A percentile compares a stretch with the other conserved stretches of the same genome.
Conservation (phyloP, 331 rosid species). For the Arachis monticola region DNA sequence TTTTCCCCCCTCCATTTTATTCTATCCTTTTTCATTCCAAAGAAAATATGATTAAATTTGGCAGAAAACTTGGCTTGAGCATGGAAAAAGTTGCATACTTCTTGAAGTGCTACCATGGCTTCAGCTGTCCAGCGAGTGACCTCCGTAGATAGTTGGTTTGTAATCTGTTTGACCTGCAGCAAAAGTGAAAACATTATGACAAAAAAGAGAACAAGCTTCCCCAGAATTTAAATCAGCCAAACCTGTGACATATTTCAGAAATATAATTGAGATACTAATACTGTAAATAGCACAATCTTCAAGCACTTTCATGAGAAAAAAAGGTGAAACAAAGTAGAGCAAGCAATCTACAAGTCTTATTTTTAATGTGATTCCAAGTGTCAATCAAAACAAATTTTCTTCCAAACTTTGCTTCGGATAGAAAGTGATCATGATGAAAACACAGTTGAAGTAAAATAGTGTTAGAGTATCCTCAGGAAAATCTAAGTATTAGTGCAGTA, state of each 20-base stretch:
- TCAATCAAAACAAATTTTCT: slow-evolving; percentile 3
- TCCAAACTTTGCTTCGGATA: neutral
- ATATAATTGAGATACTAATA: neutral
- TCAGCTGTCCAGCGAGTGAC: slow-evolving; percentile 64
- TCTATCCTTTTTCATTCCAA: neutral
- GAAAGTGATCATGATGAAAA: slow-evolving; percentile 1
- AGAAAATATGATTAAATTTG: too few relatives aligned
- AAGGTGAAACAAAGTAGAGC: slow-evolving; percentile 3
- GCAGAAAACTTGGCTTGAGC: neutral
- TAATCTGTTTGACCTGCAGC: slow-evolving; percentile 52
- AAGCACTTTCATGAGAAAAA: neutral
- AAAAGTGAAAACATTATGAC: slow-evolving; percentile 28
- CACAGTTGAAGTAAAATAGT: neutral
- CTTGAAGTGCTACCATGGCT: slow-evolving; percentile 57
- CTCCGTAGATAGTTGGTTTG: slow-evolving; percentile 23
- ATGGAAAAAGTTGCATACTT: slow-evolving; percentile 43
- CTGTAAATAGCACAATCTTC: slow-evolving; percentile 8
- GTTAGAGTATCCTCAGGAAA: neutral
- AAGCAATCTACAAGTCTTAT: slow-evolving; percentile 16
- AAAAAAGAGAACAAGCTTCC: slow-evolving; percentile 1
- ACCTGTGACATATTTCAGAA: neutral
- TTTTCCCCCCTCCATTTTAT: neutral
- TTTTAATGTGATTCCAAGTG: neutral
- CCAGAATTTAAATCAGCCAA: slow-evolving; percentile 14
- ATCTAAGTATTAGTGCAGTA: neutral